These are phyloP conservation scores for Candida jianshihensis DNA, from an alignment of 805 yeast genomes.

Conservation along the genomic window DNA sequence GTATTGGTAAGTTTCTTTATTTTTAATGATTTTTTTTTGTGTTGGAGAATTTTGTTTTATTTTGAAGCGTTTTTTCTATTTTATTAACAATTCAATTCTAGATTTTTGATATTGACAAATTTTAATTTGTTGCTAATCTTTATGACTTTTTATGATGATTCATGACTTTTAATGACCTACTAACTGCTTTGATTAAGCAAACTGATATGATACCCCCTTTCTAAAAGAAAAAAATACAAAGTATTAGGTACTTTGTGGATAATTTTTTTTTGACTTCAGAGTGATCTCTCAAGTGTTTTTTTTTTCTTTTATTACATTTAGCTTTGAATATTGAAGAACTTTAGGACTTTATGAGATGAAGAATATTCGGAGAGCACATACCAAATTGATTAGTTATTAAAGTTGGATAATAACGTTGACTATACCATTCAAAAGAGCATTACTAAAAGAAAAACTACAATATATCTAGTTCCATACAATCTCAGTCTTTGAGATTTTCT, in stretches of 20 bases:
- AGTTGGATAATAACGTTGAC: not conserved
- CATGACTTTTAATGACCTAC: too few relatives aligned
- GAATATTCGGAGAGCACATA: not conserved
- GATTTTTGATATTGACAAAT: slow-evolving; percentile 14
- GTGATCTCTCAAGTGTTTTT: too few relatives aligned
- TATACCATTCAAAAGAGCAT: not conserved
- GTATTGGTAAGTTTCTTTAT: slow-evolving; percentile 84
- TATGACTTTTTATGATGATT: not conserved
- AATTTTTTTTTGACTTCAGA: too few relatives aligned
- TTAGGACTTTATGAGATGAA: slow-evolving; percentile 1
- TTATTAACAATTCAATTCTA: slow-evolving; percentile 16
- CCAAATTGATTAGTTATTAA: not conserved
- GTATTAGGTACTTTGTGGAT: too few relatives aligned
- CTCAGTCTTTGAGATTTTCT: not conserved
- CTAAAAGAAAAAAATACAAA: too few relatives aligned
- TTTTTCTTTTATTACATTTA: not conserved
- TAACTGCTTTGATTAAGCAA: too few relatives aligned
- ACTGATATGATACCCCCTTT: too few relatives aligned
- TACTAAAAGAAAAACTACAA: too few relatives aligned
- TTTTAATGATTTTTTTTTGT: too few relatives aligned
- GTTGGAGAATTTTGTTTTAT: too few relatives aligned
- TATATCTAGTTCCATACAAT: too few relatives aligned
- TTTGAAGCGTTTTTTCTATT: too few relatives aligned
- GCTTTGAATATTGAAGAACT: not conserved
- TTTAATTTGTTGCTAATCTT: not conserved